Evolutionary conservation across 139 green algal species (phyloP), one percentile per base, ranked within the genome.

Genomic region (Chlorella vulgaris): DNA sequence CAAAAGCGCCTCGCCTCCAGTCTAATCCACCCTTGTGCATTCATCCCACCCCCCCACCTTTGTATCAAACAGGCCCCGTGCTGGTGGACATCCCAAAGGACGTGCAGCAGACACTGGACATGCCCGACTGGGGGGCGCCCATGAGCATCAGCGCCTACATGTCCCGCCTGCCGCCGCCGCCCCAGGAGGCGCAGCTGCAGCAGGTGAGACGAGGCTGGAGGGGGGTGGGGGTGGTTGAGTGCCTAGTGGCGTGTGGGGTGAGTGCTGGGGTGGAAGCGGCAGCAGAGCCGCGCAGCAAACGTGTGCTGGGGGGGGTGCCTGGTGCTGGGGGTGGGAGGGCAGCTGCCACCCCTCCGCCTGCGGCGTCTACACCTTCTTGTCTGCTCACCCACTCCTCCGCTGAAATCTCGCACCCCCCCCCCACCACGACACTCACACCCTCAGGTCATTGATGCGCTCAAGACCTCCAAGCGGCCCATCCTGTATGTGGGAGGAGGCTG

Each of bases 21-120:
- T 15, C 47, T 10, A 10, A 10, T 10, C 15, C 13, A 10, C 15
- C 15, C 47, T 55, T 15, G 15, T 15, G 47, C 13, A 10, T 55
- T 55, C 47, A 10, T 15, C 13, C 47, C 47, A 10, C 47, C 13
- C 47, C 47, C 47, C 47, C 47, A 15, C 47, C 10, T 15, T 55
- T 26, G 29, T 22, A 6, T 2, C 36, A 3, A 62, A 66, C 80
- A 82, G 92, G 95, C 51, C 96, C 96, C 7, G 96, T 99, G 70
- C 93, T 99, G 77, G 90, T 99, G 8, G 97, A 99, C 82, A 91
- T 99, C 97, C 97, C 71, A n/a, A 99, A 99, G 91, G 97, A 99
- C 83, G 88, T 99, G 26, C 97, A 99, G 91, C 97, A 99, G 91
- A 90, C 94, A 89, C 90, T 99, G 89, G 87, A 84, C 3, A 87